These are phyloP conservation scores for Diospyros lotus DNA, from an alignment of 148 eudicot genomes.

Conservation along the genomic window DNA sequence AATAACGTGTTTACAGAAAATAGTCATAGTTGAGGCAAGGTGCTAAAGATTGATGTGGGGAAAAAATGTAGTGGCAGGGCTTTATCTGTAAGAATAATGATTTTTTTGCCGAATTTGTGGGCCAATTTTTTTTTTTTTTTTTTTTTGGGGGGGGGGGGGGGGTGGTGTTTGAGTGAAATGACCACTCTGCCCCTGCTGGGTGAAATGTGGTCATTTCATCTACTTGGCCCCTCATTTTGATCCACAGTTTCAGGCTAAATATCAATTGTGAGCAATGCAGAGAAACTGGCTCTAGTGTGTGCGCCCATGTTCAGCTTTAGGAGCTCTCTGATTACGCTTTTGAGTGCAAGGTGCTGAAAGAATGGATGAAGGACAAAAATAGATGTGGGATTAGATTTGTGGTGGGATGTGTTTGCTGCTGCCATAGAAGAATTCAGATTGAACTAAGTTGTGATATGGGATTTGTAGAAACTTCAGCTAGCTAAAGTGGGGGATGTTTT, in stretches of 20 bases:
- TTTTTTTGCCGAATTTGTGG: too few species aligned
- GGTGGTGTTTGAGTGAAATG: too few species aligned
- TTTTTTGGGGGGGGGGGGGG: too few species aligned
- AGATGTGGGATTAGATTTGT: background rate
- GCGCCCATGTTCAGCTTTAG: background rate
- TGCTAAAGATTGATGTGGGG: background rate
- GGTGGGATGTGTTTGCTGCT: background rate
- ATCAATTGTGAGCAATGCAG: background rate
- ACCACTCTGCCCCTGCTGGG: too few species aligned
- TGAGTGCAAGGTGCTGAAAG: background rate
- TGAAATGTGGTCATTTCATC: too few species aligned
- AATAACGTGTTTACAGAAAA: background rate
- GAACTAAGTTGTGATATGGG: background rate
- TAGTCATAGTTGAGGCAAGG: background rate
- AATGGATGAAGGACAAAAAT: background rate
- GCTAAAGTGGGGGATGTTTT: background rate
- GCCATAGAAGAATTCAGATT: background rate
- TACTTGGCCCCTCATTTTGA: too few species aligned
- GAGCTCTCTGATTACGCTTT: background rate
- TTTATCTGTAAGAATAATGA: too few species aligned
- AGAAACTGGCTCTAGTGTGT: background rate
- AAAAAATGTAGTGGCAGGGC: background rate
- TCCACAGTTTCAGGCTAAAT: too few species aligned
- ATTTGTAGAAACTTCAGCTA: background rate
- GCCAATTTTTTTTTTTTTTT: too few species aligned